Evolutionary conservation across 2,329 filamentous ascomycete species (phyloP).

Genomic region (Colletotrichum trifolii): DNA sequence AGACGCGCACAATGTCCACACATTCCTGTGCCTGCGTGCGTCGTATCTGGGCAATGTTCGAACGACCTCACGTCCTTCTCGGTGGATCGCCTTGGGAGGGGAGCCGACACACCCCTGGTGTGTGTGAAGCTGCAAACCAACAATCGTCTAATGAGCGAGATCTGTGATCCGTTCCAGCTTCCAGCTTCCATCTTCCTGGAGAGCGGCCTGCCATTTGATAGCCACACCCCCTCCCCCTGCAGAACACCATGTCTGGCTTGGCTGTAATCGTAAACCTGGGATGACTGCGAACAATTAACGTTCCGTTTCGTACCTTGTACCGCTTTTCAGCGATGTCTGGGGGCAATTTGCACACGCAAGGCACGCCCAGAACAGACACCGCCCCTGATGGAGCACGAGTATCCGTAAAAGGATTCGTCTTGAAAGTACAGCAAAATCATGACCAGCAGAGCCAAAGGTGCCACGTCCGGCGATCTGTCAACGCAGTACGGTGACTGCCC

Average conservation of each 20-base stretch:
- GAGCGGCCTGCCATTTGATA: conserved; percentile 31
- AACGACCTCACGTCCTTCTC: too few species aligned
- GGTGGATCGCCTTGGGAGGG: too few species aligned
- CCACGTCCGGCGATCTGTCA: too few species aligned
- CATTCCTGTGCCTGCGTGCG: too few species aligned
- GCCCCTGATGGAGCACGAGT: neutral
- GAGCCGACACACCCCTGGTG: conserved; percentile 7
- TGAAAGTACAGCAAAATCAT: too few species aligned
- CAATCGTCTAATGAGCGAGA: conserved; percentile 28
- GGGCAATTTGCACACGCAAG: conserved; percentile 5
- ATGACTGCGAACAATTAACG: conserved; percentile 37
- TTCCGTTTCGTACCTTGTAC: conserved; percentile 35
- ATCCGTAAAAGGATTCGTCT: too few species aligned
- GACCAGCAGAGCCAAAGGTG: too few species aligned
- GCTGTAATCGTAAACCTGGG: neutral
- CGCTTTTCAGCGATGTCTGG: conserved; percentile 10
- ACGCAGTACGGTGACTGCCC: too few species aligned
- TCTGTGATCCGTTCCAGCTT: conserved; percentile 35
- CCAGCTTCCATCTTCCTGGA: conserved; percentile 33
- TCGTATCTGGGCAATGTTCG: too few species aligned
- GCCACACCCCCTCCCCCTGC: conserved; percentile 3
- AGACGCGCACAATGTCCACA: too few species aligned
- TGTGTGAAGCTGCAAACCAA: conserved; percentile 32
- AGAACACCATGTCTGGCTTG: conserved; percentile 8
- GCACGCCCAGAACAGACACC: conserved; percentile 10